Percentiles rank a stretch among this genome's conserved stretches.
Evolutionary conservation across 2,329 filamentous ascomycete genomes (phyloP).

Genomic region (Hymenoscyphus salicellus): DNA sequence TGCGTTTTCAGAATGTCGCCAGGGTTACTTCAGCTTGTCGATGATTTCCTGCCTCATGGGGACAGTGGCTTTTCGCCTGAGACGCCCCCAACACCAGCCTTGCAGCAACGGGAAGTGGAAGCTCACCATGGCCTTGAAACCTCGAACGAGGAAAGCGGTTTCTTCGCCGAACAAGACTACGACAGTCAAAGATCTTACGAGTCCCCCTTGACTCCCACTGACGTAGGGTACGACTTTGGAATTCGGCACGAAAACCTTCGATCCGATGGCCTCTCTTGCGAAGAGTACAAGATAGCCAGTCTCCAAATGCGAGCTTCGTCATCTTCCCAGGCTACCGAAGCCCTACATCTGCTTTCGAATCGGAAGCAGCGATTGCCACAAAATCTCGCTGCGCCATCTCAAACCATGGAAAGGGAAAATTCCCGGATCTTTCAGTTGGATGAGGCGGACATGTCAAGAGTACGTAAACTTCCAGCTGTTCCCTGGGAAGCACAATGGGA

Average conservation of each 20-base stretch:
- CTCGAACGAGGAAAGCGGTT: background rate
- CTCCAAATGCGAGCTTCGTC: background rate
- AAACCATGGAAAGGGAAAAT: background rate
- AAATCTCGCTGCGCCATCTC: background rate
- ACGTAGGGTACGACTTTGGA: no score
- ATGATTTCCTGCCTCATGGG: background rate
- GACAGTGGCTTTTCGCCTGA: background rate
- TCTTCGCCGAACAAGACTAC: background rate
- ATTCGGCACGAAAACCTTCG: no score
- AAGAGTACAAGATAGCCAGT: background rate
- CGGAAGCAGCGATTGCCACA: background rate
- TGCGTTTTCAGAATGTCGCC: background rate
- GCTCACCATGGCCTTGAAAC: background rate
- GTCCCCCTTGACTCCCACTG: no score
- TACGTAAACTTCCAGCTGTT: no score
- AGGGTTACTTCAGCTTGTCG: background rate
- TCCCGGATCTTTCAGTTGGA: background rate
- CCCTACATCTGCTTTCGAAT: background rate
- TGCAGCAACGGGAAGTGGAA: background rate
- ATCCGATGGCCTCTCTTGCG: background rate
- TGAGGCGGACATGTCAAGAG: background rate
- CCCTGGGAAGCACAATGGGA: no score
- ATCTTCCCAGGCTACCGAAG: background rate
- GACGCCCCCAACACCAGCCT: no score
- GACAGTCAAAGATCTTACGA: no score